These are phyloP conservation scores for Trichoderma arundinaceum DNA, from an alignment of 2,329 filamentous ascomycete genomes.

Conservation along the genomic window DNA sequence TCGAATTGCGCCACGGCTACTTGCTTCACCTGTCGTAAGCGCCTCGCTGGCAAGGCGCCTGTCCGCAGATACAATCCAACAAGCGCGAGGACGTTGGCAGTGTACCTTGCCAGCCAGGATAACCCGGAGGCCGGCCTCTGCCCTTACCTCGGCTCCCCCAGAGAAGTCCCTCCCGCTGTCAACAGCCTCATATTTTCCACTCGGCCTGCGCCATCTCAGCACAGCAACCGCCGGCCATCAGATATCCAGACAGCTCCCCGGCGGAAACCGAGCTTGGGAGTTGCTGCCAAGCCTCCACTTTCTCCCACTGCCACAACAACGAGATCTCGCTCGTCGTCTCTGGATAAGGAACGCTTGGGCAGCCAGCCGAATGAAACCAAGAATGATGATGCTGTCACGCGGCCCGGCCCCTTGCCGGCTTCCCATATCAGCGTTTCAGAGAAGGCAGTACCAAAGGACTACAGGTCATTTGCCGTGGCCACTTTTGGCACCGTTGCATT, in stretches of 20 bases:
- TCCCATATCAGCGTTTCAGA: slow-evolving; percentile 51
- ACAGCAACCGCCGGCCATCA: slow-evolving; percentile 1
- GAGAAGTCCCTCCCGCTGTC: slow-evolving; percentile 52
- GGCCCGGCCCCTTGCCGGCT: neutral
- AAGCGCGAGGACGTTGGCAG: slow-evolving; percentile 80
- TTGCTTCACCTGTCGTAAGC: slow-evolving; percentile 78
- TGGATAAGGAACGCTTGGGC: neutral
- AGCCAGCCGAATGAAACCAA: neutral
- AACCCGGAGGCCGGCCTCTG: slow-evolving; percentile 76
- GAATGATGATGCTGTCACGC: neutral
- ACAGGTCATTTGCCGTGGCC: slow-evolving; percentile 66
- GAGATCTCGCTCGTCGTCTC: slow-evolving; percentile 20
- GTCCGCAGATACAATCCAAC: slow-evolving; percentile 79
- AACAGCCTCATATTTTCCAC: slow-evolving; percentile 55
- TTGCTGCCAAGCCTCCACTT: slow-evolving; percentile 11
- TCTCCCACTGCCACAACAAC: slow-evolving; percentile 8
- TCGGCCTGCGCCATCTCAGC: slow-evolving; percentile 35
- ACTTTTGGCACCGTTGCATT: slow-evolving; percentile 69
- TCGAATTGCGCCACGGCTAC: slow-evolving; percentile 73
- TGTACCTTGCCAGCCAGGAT: slow-evolving; percentile 80
- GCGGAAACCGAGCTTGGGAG: slow-evolving; percentile 17
- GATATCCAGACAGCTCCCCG: slow-evolving; percentile 9
- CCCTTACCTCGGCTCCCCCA: slow-evolving; percentile 52
- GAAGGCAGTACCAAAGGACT: slow-evolving; percentile 57
- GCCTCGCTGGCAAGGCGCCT: slow-evolving; percentile 68